phyloP scores from a whole-genome alignment of 2,329 filamentous ascomycete species.

The Neodidymelliopsis sp. region DNA sequence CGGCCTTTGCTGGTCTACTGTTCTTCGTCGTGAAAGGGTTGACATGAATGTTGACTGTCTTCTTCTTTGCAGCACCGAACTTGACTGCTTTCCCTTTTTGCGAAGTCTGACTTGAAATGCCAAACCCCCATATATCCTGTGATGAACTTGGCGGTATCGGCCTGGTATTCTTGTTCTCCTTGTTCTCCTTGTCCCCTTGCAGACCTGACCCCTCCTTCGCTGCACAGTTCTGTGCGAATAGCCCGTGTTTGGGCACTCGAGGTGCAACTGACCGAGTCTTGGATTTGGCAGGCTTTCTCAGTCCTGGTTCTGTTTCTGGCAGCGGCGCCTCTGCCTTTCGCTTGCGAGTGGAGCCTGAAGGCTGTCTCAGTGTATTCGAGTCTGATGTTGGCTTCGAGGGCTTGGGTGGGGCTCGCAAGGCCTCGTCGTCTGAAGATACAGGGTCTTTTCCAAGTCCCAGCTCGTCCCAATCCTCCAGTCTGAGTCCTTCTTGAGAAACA shows the following conservation, averaged over 20 bases:
- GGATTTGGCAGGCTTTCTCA: constrained; percentile 9
- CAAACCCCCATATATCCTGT: constrained; percentile 1
- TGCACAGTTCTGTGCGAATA: constrained; percentile 12
- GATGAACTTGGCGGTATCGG: constrained; percentile 6
- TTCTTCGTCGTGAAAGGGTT: background rate
- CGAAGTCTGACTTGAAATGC: constrained; percentile 14
- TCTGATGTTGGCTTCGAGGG: background rate
- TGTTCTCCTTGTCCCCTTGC: constrained; percentile 31
- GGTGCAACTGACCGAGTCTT: constrained; percentile 1
- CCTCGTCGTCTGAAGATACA: constrained; percentile 33
- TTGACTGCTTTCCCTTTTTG: constrained; percentile 11
- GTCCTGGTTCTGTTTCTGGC: background rate
- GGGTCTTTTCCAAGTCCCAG: constrained; percentile 30
- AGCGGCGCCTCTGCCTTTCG: constrained; percentile 5
- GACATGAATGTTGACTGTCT: constrained; percentile 24
- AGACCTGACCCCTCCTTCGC: constrained; percentile 13
- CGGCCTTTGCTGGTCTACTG: background rate
- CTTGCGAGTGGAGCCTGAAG: background rate
- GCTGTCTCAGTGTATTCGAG: background rate
- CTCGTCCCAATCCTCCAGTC: background rate
- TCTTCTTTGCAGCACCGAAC: constrained; percentile 1
- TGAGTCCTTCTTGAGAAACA: background rate
- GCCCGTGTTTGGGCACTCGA: background rate
- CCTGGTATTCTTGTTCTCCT: background rate
- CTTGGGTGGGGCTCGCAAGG: background rate